Evolutionary conservation across 768 basidiomycete genomes (phyloP), one percentile per base, ranked within the genome.

Genomic region (Mycena leptocephala): DNA sequence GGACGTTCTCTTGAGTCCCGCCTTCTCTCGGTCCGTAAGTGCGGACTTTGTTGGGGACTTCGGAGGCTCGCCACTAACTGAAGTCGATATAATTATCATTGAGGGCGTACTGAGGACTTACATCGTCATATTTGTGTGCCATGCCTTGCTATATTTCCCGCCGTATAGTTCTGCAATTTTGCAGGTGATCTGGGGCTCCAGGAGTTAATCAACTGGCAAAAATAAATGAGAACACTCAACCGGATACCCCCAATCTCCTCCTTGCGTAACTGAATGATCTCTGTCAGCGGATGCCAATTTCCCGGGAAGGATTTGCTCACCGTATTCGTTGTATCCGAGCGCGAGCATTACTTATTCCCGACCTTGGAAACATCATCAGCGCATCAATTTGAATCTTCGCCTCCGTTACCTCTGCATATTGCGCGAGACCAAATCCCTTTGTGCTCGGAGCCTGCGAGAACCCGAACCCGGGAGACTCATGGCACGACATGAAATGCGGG

Each of bases 401-500:
- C n/a, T n/a, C 22, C n/a, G 4, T 53, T n/a, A 89, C 88, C 85
- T 90, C 82, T 14, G 86, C 86, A 69, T 89, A 92, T 55, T 93
- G 90, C 16, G 79, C 70, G 0, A 82, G 35, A 7, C 76, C 79
- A 72, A 93, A 93, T 0, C 92, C 91, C 74, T 85, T 86, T 80
- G 89, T 89, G 61, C 81, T 89, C 1, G 90, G 88, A 0, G 87
- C 90, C 43, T 91, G 87, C 0, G 92, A 93, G 82, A 93, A 93
- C 0, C 91, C 92, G 81, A 82, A 93, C 0, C 91, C 91, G 22
- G 92, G 93, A 93, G 79, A 79, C 92, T 90, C 46, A 88, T 78
- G 0, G 89, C 89, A 94, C 91, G 22, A 94, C 90, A 76, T 93
- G 91, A 80, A 94, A 93, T 56, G 87, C 89, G 2, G 92, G 92